A percentile compares a stretch with the other conserved stretches of the same genome.
Evolutionary conservation across 345 rosid species (phyloP).

Genomic region (Euphorbia pulcherrima): DNA sequence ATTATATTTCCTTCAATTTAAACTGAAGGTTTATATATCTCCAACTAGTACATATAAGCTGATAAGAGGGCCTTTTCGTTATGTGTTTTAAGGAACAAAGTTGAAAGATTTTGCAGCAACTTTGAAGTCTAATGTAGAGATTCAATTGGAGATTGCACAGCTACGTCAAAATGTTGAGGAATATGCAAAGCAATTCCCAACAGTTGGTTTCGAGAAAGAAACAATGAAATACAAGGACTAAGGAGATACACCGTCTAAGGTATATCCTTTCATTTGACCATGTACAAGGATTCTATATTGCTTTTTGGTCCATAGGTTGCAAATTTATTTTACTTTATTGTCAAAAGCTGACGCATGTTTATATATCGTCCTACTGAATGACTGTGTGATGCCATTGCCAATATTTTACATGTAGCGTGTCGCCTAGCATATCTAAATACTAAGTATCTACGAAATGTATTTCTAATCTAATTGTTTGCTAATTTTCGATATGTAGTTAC

Average conservation of each 20-base stretch:
- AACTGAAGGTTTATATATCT: neutral
- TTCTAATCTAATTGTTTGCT: neutral
- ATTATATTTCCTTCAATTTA: neutral
- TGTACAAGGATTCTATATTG: neutral
- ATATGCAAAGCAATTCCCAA: conserved; percentile 78
- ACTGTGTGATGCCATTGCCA: neutral
- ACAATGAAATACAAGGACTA: conserved; percentile 75
- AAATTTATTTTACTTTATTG: neutral
- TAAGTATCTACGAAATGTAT: neutral
- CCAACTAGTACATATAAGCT: neutral
- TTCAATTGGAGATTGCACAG: conserved; percentile 62
- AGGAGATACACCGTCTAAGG: conserved; percentile 25
- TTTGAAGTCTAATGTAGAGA: conserved; percentile 49
- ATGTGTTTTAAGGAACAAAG: conserved; percentile 54
- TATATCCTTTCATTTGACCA: conserved; percentile 11
- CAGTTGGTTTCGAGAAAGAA: conserved; percentile 88
- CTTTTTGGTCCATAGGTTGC: neutral
- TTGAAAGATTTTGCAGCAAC: conserved; percentile 79
- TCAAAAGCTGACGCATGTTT: neutral
- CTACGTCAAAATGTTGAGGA: conserved; percentile 67
- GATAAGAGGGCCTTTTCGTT: neutral
- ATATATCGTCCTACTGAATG: neutral
- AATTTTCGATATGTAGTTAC: conserved; percentile 9
- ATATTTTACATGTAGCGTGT: neutral
- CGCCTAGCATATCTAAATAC: no score